Evolutionary conservation across 1,139 yeast genomes (phyloP).

Genomic region (Candida buenavistaensis): DNA sequence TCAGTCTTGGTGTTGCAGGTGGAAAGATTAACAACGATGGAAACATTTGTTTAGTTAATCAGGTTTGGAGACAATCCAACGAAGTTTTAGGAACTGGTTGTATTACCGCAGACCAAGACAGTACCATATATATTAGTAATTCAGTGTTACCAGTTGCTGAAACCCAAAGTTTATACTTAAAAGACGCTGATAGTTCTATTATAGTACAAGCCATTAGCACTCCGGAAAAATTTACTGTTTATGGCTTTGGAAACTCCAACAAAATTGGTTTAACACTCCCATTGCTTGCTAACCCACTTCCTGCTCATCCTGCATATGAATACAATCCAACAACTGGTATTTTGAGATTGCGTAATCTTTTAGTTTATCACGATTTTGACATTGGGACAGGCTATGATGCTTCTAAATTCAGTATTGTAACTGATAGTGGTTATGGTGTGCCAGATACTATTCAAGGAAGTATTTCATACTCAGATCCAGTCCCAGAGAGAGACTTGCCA

Average conservation of each 20-base stretch:
- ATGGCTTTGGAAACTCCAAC: constrained; percentile 35
- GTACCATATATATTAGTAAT: constrained; percentile 22
- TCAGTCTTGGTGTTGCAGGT: constrained; percentile 22
- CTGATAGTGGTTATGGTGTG: constrained; percentile 18
- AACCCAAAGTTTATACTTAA: constrained; percentile 25
- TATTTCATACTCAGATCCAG: constrained; percentile 17
- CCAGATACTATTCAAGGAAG: constrained; percentile 12
- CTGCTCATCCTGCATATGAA: constrained; percentile 12
- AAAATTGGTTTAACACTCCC: constrained; percentile 23
- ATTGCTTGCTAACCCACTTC: constrained; percentile 13
- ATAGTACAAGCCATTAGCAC: constrained; percentile 21
- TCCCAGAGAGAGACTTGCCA: constrained; percentile 8
- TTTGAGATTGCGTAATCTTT: constrained; percentile 13
- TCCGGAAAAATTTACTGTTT: constrained; percentile 25
- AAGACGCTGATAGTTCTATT: constrained; percentile 19
- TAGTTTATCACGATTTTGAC: constrained; percentile 17
- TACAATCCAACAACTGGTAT: constrained; percentile 22
- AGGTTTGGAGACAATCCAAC: constrained; percentile 10
- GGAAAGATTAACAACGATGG: constrained; percentile 26
- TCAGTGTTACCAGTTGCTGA: constrained; percentile 17
- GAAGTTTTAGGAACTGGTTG: constrained; percentile 30
- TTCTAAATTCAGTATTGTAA: constrained; percentile 14
- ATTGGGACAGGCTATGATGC: constrained; percentile 26
- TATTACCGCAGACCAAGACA: constrained; percentile 22
- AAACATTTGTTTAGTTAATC: background rate